Percentiles rank a stretch among this genome's conserved stretches.
These are phyloP conservation scores for Pelargonium nanum DNA, from an alignment of 345 rosid genomes.

Conservation along the genomic window DNA sequence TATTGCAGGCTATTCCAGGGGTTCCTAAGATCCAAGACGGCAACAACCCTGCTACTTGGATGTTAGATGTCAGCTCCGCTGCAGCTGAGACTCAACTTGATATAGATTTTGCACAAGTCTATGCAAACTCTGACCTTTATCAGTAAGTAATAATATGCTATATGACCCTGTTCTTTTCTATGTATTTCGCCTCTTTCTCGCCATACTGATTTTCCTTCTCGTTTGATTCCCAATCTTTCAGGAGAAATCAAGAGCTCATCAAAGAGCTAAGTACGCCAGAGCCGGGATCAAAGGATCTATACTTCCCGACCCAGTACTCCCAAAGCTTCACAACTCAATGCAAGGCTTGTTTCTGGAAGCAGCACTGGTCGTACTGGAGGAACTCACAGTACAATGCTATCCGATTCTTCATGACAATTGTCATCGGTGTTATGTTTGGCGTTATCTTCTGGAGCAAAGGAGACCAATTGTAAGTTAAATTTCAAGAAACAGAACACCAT, in stretches of 20 bases:
- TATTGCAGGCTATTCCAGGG: slow-evolving; percentile 26
- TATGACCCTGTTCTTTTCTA: not conserved
- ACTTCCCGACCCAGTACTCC: slow-evolving; percentile 30
- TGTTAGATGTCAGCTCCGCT: slow-evolving; percentile 33
- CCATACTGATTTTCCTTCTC: not conserved
- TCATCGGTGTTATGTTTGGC: slow-evolving; percentile 27
- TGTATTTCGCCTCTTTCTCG: not conserved
- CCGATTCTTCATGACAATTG: slow-evolving; percentile 20
- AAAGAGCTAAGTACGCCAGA: slow-evolving; percentile 28
- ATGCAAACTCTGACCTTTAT: slow-evolving; percentile 29
- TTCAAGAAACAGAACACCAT: not conserved
- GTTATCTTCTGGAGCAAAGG: slow-evolving; percentile 31
- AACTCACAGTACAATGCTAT: slow-evolving; percentile 27
- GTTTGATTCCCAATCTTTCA: slow-evolving; percentile 6
- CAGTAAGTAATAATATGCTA: slow-evolving; percentile 10
- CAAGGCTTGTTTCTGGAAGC: slow-evolving; percentile 39
- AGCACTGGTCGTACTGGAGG: slow-evolving; percentile 41
- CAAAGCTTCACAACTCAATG: slow-evolving; percentile 28
- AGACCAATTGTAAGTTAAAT: slow-evolving; percentile 17
- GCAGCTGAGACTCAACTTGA: slow-evolving; percentile 25
- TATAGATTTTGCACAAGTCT: slow-evolving; percentile 31
- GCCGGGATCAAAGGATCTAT: slow-evolving; percentile 24
- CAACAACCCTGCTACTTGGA: slow-evolving; percentile 46
- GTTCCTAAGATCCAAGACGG: slow-evolving; percentile 30
- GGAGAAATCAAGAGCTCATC: slow-evolving; percentile 26